Base-by-base conservation (phyloP, 2,329 filamentous ascomycete species). In the Calonectria pauciramosa region DNA sequence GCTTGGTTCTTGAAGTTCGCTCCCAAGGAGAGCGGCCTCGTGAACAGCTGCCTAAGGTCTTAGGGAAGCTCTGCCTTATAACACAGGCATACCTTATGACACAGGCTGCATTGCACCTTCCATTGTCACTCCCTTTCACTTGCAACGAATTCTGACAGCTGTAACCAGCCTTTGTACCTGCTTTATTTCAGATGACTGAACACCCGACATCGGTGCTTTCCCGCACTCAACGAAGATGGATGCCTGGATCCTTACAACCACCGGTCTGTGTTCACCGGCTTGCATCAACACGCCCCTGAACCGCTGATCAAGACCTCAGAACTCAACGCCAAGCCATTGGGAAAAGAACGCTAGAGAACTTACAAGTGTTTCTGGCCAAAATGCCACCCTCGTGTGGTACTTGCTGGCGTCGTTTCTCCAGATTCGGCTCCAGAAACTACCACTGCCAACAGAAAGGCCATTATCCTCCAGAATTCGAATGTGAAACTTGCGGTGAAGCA, bases 401-500 rank as follows among this genome's bases (percentile, higher is more conserved):
- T n/a, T 85, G 82, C 65, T 51, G 71, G n/a, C 80, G 76, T 51
- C 60, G 23, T 2, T 83, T 84, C 65, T 70, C 71, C 1, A 80
- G 80, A 1, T 80, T 70, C 60, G 26, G 13, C 3, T 78, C 81
- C n/a, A 81, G 81, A 3, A 69, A 82, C 1, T 70, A 82, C 26
- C 84, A 85, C 69, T 82, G 78, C 60, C 3, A 67, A 10, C 77
- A 77, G 8, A 83, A 77, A 0, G 81, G 79, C 10, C 83, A 85
- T 36, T 36, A 49, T 4, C 47, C 13, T 1, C 82, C 80, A 14
- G 38, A 60, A 0, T 79, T 80, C 47, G 82, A 85, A 60, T 85
- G 84, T 66, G 78, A 81, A n/a, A 77, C 56, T 0, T 84, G 83
- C 59, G 63, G 72, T 16, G 54, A 77, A 0, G 80, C 68, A 38